Conservation (phyloP, 2,329 filamentous ascomycete genomes). For the Calonectria honghensis region DNA sequence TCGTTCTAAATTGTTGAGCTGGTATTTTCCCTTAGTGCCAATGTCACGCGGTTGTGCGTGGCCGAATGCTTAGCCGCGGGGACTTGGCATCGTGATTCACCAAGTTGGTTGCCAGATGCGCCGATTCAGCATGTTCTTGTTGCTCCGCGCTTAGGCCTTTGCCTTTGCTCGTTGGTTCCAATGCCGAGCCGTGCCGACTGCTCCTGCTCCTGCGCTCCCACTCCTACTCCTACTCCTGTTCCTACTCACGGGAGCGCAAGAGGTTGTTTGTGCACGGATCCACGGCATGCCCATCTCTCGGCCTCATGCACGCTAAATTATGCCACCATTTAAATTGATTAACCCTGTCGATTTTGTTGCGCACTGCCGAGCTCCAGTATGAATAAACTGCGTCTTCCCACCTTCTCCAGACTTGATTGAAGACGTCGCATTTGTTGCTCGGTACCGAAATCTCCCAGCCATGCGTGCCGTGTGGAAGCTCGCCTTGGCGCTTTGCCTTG, state of each 20-base stretch:
- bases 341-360: neutral
- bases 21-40: neutral
- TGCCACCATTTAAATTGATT: neutral
- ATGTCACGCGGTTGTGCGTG: neutral
- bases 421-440: neutral
- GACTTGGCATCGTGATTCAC: neutral
- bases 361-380: neutral
- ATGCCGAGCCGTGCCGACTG: neutral
- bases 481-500: conserved; percentile 8
- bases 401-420: neutral
- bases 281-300: neutral
- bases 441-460: neutral
- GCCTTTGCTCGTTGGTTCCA: too few species aligned
- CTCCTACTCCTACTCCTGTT: too few species aligned
- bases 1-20: neutral
- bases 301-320: conserved; percentile 1
- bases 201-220: neutral
- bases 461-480: conserved; percentile 14
- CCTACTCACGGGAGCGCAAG: neutral
- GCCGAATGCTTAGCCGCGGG: neutral
- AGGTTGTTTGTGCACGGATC: neutral
- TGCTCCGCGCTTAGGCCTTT: conserved; percentile 6
- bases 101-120: neutral
- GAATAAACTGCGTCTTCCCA: neutral
- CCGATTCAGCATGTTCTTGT: neutral